Conservation (phyloP, 202 grass and related monocot species). For the Carex arenaria region DNA sequence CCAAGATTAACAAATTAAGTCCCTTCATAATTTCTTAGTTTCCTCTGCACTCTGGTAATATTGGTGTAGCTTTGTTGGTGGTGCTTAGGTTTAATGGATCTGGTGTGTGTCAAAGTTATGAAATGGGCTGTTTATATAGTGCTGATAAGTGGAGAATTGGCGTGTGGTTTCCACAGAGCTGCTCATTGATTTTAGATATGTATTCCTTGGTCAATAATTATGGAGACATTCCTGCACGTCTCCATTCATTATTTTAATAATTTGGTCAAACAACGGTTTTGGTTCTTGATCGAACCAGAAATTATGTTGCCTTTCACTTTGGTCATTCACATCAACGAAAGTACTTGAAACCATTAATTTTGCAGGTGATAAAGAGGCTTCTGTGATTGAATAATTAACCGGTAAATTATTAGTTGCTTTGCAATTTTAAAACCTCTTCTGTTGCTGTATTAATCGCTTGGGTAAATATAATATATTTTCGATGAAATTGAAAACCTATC, state of each 20-base stretch:
- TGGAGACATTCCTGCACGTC: neutral
- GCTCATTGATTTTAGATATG: neutral
- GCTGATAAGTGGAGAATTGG: neutral
- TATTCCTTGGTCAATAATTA: neutral
- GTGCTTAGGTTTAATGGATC: neutral
- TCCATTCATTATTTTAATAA: neutral
- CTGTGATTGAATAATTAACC: no score
- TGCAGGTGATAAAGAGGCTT: neutral
- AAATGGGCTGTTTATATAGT: neutral
- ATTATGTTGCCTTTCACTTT: neutral
- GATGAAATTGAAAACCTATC: no score
- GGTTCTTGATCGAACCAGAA: neutral
- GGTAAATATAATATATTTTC: no score
- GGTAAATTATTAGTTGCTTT: no score
- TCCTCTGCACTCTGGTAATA: neutral
- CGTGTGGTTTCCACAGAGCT: neutral
- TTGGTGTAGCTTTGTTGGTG: neutral
- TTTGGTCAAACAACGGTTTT: neutral
- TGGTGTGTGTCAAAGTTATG: neutral
- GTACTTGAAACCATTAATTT: neutral
- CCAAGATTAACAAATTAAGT: neutral
- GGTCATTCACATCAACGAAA: neutral
- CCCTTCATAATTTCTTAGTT: slow-evolving; percentile 17
- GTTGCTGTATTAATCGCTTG: no score
- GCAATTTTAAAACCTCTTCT: no score